Conservation (phyloP, 257 asterid species). For the Solanum infundibuliforme region DNA sequence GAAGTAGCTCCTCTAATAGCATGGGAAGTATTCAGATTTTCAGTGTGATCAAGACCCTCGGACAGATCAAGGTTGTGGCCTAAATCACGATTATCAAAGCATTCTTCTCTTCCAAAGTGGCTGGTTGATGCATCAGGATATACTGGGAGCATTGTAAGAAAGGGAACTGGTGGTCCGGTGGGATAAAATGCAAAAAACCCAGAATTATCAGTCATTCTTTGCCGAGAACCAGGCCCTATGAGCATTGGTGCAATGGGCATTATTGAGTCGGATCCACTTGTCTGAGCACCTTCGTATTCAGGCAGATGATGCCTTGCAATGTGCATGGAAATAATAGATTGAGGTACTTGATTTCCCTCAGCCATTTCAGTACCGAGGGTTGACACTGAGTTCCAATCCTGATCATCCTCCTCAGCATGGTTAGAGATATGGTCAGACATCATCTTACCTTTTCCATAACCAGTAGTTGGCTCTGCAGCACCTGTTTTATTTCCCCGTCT, state of each 20-base stretch:
- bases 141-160: constrained; percentile 82
- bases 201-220: constrained; percentile 50
- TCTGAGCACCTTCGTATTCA: constrained; percentile 54
- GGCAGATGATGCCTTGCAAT: constrained; percentile 33
- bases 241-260: constrained; percentile 71
- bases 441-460: constrained; percentile 50
- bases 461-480: constrained; percentile 16
- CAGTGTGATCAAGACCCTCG: constrained; percentile 43
- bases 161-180: constrained; percentile 98
- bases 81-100: constrained; percentile 31
- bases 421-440: constrained; percentile 31
- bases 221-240: constrained; percentile 52
- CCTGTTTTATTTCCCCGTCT: constrained; percentile 27
- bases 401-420: constrained; percentile 54
- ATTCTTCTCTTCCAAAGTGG: constrained; percentile 44
- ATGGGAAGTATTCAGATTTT: constrained; percentile 31
- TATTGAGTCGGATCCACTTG: constrained; percentile 65
- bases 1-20: constrained; percentile 34
- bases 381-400: constrained; percentile 34
- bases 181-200: constrained; percentile 76
- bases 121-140: constrained; percentile 48
- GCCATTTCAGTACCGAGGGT: constrained; percentile 30
- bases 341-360: constrained; percentile 40
- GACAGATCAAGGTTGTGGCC: constrained; percentile 30
- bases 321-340: constrained; percentile 41